phyloP scores from a whole-genome alignment of 805 yeast species.

The Teunomyces cretensis region DNA sequence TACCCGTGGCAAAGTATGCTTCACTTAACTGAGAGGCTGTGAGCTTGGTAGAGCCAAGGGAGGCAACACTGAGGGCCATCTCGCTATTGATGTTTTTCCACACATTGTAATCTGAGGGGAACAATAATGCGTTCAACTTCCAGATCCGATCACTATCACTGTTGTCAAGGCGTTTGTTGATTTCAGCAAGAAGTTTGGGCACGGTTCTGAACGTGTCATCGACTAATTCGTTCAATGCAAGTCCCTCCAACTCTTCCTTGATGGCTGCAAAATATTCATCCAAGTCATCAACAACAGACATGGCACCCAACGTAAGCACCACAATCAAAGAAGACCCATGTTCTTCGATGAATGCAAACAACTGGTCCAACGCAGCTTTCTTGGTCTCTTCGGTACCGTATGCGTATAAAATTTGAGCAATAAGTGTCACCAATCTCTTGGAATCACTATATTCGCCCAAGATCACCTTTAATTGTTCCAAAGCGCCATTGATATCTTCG shows the following conservation, averaged over 20 bases:
- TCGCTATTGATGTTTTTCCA: slow-evolving; percentile 66
- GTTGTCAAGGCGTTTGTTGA: slow-evolving; percentile 41
- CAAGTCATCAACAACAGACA: slow-evolving; percentile 63
- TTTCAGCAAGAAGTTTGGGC: slow-evolving; percentile 57
- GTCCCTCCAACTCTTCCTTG: slow-evolving; percentile 58
- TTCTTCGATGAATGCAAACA: slow-evolving; percentile 61
- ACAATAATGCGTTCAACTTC: slow-evolving; percentile 70
- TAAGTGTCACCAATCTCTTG: slow-evolving; percentile 64
- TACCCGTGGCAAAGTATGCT: slow-evolving; percentile 49
- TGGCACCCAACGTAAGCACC: slow-evolving; percentile 76
- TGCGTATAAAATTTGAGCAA: slow-evolving; percentile 79
- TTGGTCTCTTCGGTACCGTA: slow-evolving; percentile 73
- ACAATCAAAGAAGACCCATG: slow-evolving; percentile 67
- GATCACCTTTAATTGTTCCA: slow-evolving; percentile 67
- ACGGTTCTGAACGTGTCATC: slow-evolving; percentile 54
- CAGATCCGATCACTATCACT: slow-evolving; percentile 36
- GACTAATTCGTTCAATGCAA: slow-evolving; percentile 47
- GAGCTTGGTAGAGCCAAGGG: slow-evolving; percentile 48
- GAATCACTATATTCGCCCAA: slow-evolving; percentile 53
- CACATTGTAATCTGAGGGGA: slow-evolving; percentile 66
- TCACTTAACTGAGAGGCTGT: slow-evolving; percentile 52
- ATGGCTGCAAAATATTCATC: slow-evolving; percentile 62
- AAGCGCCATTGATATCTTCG: slow-evolving; percentile 60
- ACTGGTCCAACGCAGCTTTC: slow-evolving; percentile 81
- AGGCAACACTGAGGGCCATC: slow-evolving; percentile 60